phyloP scores from a whole-genome alignment of 1,284 basidiomycete genomes.

The Ustilago esculenta region DNA sequence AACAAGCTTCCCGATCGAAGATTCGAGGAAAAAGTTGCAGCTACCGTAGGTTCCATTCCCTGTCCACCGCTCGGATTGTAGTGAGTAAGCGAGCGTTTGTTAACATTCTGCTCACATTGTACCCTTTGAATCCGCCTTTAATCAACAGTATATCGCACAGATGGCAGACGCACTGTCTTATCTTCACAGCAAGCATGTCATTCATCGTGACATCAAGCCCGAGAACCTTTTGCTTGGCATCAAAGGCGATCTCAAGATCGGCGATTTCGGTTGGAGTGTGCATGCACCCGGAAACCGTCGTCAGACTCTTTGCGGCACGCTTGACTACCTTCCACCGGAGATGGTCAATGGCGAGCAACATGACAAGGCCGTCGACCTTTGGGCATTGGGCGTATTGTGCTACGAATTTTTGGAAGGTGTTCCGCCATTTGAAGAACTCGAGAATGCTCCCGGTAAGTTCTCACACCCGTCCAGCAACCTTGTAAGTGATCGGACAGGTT shows the following conservation, averaged over 20 bases:
- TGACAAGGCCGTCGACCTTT: conserved; percentile 89
- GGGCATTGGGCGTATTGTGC: conserved; percentile 94
- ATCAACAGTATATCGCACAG: conserved; percentile 90
- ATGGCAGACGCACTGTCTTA: conserved; percentile 97
- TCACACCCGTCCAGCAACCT: too few relatives aligned
- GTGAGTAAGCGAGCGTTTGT: too few relatives aligned
- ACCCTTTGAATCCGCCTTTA: too few relatives aligned
- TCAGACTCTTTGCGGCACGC: conserved; percentile 89
- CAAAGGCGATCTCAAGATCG: conserved; percentile 97
- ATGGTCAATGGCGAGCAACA: conserved; percentile 94
- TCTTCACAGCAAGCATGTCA: conserved; percentile 94
- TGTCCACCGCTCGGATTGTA: too few relatives aligned
- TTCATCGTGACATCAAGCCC: conserved; percentile 98
- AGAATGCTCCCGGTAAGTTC: conserved; percentile 75
- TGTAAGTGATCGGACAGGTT: too few relatives aligned
- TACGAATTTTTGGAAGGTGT: conserved; percentile 93
- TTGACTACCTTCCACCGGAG: conserved; percentile 97
- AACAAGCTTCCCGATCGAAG: conserved; percentile 75
- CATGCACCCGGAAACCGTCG: conserved; percentile 92
- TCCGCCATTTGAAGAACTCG: conserved; percentile 87
- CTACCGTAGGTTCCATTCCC: conserved; percentile 69
- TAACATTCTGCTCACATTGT: too few relatives aligned
- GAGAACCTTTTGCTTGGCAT: conserved; percentile 95
- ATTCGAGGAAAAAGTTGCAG: conserved; percentile 86
- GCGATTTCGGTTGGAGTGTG: conserved; percentile 98